These are phyloP conservation scores for Mentha longifolia DNA, from an alignment of 257 asterid genomes.

Conservation along the genomic window DNA sequence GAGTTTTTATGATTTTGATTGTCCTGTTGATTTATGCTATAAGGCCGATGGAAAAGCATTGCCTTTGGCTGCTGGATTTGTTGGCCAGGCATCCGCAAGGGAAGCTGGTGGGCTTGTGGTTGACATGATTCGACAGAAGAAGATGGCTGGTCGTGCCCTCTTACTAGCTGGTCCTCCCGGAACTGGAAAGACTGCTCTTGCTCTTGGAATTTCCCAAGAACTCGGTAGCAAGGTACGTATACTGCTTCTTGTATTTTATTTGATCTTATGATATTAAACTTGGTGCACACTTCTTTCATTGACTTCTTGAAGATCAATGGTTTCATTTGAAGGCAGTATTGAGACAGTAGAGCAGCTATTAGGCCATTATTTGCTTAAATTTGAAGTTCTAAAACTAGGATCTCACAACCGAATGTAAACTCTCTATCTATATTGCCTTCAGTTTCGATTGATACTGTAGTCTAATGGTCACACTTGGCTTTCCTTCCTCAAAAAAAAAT, in stretches of 20 bases:
- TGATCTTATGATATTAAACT: not conserved
- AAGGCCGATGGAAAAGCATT: conserved; percentile 81
- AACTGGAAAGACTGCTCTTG: conserved; percentile 98
- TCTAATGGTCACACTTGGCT: not conserved
- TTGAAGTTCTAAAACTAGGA: not conserved
- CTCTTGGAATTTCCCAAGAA: conserved; percentile 91
- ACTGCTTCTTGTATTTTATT: not conserved
- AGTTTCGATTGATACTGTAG: not conserved
- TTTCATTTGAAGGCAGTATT: not conserved
- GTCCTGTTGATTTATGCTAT: conserved; percentile 27
- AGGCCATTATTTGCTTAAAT: not conserved
- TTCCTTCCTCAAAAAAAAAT: not conserved
- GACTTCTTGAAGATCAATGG: not conserved
- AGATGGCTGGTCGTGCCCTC: conserved; percentile 95
- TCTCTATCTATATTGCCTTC: not conserved
- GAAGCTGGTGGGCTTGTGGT: conserved; percentile 94
- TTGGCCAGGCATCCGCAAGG: conserved; percentile 92
- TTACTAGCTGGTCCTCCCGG: conserved; percentile 98
- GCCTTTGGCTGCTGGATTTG: conserved; percentile 94
- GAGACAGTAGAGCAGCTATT: not conserved
- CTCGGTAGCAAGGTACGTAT: conserved; percentile 93
- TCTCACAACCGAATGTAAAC: not conserved
- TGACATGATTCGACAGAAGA: conserved; percentile 95
- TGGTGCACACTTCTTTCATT: not conserved
- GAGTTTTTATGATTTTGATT: conserved; percentile 12